These are phyloP conservation scores for Trametes hirsuta DNA, from an alignment of 1,284 basidiomycete species.

Conservation along the genomic window DNA sequence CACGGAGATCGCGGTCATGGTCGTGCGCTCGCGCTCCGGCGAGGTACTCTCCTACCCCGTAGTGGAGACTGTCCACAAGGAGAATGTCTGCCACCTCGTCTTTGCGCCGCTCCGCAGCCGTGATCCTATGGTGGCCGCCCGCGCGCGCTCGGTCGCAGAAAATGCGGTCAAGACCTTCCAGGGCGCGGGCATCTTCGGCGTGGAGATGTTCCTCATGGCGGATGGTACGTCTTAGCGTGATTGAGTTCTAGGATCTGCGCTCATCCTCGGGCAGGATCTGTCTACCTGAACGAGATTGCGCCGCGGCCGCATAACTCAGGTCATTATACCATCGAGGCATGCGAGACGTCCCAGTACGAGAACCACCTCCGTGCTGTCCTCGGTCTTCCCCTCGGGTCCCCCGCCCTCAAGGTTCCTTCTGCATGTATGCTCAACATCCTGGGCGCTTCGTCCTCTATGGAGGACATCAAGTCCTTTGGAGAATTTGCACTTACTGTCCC, in stretches of 20 bases:
- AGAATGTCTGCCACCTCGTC: constrained; percentile 94
- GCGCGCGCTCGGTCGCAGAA: constrained; percentile 81
- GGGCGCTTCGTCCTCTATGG: constrained; percentile 72
- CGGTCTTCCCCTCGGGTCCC: constrained; percentile 87
- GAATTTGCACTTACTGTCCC: constrained; percentile 64
- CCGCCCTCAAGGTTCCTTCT: constrained; percentile 85
- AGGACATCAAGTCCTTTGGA: constrained; percentile 59
- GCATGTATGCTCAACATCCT: constrained; percentile 97
- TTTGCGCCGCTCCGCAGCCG: constrained; percentile 79
- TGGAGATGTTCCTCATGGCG: constrained; percentile 95
- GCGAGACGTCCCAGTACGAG: constrained; percentile 95
- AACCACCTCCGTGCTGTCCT: constrained; percentile 98
- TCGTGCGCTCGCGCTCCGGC: constrained; percentile 81
- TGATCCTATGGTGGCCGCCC: constrained; percentile 58
- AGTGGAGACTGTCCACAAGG: constrained; percentile 95
- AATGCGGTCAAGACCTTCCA: constrained; percentile 79
- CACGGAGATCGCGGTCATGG: constrained; percentile 97
- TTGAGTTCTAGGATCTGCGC: not conserved
- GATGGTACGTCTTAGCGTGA: constrained; percentile 63
- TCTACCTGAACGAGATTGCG: constrained; percentile 97
- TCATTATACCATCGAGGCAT: constrained; percentile 99
- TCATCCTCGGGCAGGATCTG: constrained; percentile 52
- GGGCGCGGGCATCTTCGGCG: constrained; percentile 96
- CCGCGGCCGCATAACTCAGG: constrained; percentile 99
- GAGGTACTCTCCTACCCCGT: constrained; percentile 87